Evolutionary conservation across 768 basidiomycete genomes (phyloP).

Genomic region (Lactarius indigo): DNA sequence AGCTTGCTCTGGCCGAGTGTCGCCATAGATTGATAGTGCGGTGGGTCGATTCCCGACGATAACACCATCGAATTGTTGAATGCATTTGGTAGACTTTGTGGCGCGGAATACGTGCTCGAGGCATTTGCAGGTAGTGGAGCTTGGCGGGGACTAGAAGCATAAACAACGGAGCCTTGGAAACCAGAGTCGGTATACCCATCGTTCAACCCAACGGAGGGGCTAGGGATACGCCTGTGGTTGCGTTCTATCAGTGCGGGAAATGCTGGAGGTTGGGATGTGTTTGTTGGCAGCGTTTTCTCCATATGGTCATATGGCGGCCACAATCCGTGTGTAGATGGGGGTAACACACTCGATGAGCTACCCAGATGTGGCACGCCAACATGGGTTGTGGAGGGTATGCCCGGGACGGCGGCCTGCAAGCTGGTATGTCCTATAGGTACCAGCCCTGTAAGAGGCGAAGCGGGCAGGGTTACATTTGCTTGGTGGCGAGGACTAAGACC

Average conservation of each 20-base stretch:
- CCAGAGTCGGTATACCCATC: constrained; percentile 4
- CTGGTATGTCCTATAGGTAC: constrained; percentile 6
- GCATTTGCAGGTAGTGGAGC: constrained; percentile 1
- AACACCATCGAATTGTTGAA: constrained; percentile 15
- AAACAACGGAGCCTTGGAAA: constrained; percentile 14
- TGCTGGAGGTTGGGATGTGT: not conserved
- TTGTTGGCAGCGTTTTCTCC: constrained; percentile 9
- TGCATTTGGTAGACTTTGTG: constrained; percentile 5
- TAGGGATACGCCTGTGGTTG: constrained; percentile 2
- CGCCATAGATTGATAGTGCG: constrained; percentile 14
- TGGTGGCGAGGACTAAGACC: constrained; percentile 22
- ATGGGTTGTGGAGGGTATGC: not conserved
- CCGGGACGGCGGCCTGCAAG: constrained; percentile 1
- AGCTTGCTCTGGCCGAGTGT: constrained; percentile 5
- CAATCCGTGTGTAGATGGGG: constrained; percentile 10
- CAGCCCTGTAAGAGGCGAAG: constrained; percentile 9
- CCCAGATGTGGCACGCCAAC: not conserved
- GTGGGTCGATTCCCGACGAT: constrained; percentile 10
- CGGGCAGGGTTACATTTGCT: not conserved
- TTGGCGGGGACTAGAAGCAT: constrained; percentile 19
- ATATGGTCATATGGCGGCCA: constrained; percentile 18
- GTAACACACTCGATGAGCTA: not conserved
- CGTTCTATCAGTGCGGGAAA: constrained; percentile 10
- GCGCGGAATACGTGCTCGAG: not conserved
- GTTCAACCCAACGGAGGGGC: constrained; percentile 1